Base-by-base conservation (phyloP, 179 eudicot genomes). In the Silene coronaria region DNA sequence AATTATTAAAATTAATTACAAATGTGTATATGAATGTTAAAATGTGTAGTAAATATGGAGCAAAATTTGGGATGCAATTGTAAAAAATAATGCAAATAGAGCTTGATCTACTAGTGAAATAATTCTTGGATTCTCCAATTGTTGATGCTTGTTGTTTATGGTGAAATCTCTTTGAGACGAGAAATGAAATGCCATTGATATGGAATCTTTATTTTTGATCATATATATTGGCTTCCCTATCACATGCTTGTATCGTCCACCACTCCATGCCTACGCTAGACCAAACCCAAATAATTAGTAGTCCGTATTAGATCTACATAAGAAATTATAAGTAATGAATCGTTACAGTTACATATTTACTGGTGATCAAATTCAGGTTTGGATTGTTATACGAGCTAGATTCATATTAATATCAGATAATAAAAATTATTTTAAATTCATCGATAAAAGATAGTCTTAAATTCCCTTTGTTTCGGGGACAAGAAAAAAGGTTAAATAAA, bases 191-290 rank as follows among this genome's bases (percentile, higher is more conserved):
- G 91, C 88, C 94, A 91, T 82, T 21, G 97, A 91, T 23, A 89
- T 85, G 57, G 77, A 78, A 53, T 82, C 86, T 71, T 76, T 74
- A 38, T 28, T 70, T 71, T 81, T 79, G 34, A 62, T 78, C 82
- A 80, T 83, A 58, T 85, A 91, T 28, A 91, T 85, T 75, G 97
- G 92, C 78, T 87, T 91, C 28, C 96, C 97, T 48, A 93, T 89
- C 75, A 89, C 92, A 72, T 89, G 92, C 79, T 91, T 93, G 82
- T 86, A 91, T 51, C 57, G 78, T 24, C 96, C 92, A 23, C 76
- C 85, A 79, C 89, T 88, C 96, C 97, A 85, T 36, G 70, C 81
- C 97, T 90, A 83, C 57, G 17, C 23, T 4, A 28, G 45, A 59
- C n/a, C 16, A 46, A 5, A 63, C 36, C 0, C 19, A 58, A 42